A percentile compares a stretch with the other conserved stretches of the same genome.
Evolutionary conservation across 2,329 filamentous ascomycete species (phyloP).

Genomic region (Mycosphaerella sp.): DNA sequence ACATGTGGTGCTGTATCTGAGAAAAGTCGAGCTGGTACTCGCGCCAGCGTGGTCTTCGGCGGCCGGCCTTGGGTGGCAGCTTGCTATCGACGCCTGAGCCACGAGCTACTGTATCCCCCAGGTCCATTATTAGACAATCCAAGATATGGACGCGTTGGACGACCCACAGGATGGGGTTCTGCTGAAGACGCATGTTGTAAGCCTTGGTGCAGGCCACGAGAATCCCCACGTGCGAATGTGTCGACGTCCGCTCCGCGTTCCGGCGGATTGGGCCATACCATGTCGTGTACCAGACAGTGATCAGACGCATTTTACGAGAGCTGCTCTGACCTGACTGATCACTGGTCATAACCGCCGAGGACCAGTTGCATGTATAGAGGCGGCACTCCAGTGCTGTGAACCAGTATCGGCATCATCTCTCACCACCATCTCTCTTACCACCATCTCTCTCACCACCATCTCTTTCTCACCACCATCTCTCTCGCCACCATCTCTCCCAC

Average conservation of each 20-base stretch:
- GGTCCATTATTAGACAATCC: no score
- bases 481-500: background rate
- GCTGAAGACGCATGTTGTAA: background rate
- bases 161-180: background rate
- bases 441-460: background rate
- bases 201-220: background rate
- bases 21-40: no score
- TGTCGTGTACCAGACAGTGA: background rate
- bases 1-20: no score
- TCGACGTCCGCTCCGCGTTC: background rate
- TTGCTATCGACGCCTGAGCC: no score
- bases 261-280: background rate
- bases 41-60: no score
- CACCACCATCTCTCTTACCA: background rate
- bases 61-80: no score
- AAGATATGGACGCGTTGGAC: background rate
- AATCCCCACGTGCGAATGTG: background rate
- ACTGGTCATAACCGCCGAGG: background rate
- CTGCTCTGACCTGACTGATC: background rate
- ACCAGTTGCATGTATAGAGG: background rate
- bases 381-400: background rate
- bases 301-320: background rate
- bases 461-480: background rate
- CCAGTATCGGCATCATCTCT: background rate
- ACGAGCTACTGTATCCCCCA: no score